Percentiles rank a stretch among this genome's conserved stretches.
phyloP scores from a whole-genome alignment of 257 asterid species.

The Primulina huaijiensis region DNA sequence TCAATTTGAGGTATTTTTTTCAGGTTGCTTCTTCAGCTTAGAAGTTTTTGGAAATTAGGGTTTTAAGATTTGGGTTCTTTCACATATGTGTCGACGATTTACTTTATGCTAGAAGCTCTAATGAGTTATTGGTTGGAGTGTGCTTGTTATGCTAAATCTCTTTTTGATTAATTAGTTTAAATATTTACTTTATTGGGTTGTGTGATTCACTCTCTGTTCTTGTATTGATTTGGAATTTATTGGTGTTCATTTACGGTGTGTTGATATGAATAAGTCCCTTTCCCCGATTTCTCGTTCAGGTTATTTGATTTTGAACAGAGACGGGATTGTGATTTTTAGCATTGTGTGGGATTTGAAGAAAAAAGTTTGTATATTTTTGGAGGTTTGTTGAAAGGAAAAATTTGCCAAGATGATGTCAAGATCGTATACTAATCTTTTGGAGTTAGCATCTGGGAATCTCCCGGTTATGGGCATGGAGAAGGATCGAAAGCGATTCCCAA shows the following conservation, averaged over 20 bases:
- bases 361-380: not conserved
- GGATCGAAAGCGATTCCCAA: not conserved
- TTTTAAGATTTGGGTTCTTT: not conserved
- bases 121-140: not conserved
- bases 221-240: not conserved
- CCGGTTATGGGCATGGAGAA: not conserved
- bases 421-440: slow-evolving; percentile 13
- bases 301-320: not conserved
- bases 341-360: not conserved
- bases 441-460: slow-evolving; percentile 6
- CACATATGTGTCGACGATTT: not conserved
- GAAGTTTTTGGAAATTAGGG: not conserved
- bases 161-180: not conserved
- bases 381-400: not conserved
- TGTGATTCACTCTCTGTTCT: not conserved
- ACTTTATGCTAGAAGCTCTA: not conserved
- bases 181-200: not conserved
- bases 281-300: not conserved
- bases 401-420: not conserved
- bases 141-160: not conserved
- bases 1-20: not conserved
- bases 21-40: not conserved
- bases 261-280: not conserved
- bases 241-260: not conserved
- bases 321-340: not conserved